These are phyloP conservation scores for Penicillium turbatum DNA, from an alignment of 495 filamentous ascomycete species.

Conservation along the genomic window DNA sequence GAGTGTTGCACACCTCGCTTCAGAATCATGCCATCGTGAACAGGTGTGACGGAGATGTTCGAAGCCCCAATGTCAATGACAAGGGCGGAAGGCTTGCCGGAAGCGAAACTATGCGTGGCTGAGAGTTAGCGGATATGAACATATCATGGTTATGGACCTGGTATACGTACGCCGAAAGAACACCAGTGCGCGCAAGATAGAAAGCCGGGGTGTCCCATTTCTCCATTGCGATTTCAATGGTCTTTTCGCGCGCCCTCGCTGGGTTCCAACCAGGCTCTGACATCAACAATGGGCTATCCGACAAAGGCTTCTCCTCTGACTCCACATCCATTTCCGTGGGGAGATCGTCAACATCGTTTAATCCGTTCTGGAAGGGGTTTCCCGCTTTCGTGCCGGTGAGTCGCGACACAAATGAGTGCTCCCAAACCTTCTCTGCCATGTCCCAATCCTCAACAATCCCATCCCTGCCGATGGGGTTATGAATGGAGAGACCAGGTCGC, in stretches of 20 bases:
- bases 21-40: slow-evolving; percentile 91
- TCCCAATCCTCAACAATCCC: slow-evolving; percentile 97
- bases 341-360: slow-evolving; percentile 65
- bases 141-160: background rate
- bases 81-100: slow-evolving; percentile 86
- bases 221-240: slow-evolving; percentile 93
- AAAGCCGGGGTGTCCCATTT: slow-evolving; percentile 91
- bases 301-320: slow-evolving; percentile 69
- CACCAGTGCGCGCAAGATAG: slow-evolving; percentile 72
- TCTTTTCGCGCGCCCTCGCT: slow-evolving; percentile 80
- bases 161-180: slow-evolving; percentile 56
- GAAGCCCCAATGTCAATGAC: slow-evolving; percentile 91
- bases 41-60: slow-evolving; percentile 82
- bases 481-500: slow-evolving; percentile 68
- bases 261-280: slow-evolving; percentile 92
- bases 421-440: slow-evolving; percentile 82
- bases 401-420: slow-evolving; percentile 75
- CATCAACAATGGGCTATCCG: slow-evolving; percentile 88
- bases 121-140: slow-evolving; percentile 2
- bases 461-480: slow-evolving; percentile 86
- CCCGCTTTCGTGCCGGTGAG: slow-evolving; percentile 62
- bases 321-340: slow-evolving; percentile 69
- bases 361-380: slow-evolving; percentile 65
- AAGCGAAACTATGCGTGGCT: slow-evolving; percentile 59
- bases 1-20: slow-evolving; percentile 82